phyloP scores from a whole-genome alignment of 257 asterid genomes.

The Nicotiana paniculata region DNA sequence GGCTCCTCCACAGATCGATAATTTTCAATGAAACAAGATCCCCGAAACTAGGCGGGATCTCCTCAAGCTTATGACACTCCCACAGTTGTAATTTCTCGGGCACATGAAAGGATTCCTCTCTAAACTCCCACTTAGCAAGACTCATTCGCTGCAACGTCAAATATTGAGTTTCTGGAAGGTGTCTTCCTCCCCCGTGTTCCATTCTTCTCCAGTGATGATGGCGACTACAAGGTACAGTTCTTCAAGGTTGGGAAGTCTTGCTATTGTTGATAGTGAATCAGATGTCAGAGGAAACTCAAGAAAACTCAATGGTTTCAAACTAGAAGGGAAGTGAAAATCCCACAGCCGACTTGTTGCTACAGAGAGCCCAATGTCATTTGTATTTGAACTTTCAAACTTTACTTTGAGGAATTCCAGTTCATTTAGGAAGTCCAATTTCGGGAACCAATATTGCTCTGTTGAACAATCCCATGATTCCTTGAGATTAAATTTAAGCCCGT shows the following conservation, averaged over 20 bases:
- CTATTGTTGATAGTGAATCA: neutral
- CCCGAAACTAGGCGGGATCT: neutral
- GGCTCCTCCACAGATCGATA: neutral
- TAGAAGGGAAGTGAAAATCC: neutral
- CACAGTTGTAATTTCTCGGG: neutral
- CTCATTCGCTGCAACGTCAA: neutral
- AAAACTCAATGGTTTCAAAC: neutral
- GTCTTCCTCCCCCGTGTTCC: neutral
- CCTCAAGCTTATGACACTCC: neutral
- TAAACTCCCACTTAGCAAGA: neutral
- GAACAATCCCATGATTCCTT: too few relatives aligned
- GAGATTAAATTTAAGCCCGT: too few relatives aligned
- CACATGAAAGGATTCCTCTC: neutral
- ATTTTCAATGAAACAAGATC: neutral
- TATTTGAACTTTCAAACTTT: neutral
- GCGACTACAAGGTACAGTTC: fast-evolving
- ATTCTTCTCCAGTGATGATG: neutral
- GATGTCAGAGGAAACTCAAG: neutral
- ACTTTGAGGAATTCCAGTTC: fast-evolving
- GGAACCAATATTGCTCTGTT: too few relatives aligned
- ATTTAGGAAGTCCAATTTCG: neutral
- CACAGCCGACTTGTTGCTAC: neutral
- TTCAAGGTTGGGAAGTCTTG: neutral
- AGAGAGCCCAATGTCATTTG: neutral
- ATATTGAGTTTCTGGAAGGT: neutral